These are phyloP conservation scores for Pogostemon cablin DNA, from an alignment of 257 asterid species.

Conservation along the genomic window DNA sequence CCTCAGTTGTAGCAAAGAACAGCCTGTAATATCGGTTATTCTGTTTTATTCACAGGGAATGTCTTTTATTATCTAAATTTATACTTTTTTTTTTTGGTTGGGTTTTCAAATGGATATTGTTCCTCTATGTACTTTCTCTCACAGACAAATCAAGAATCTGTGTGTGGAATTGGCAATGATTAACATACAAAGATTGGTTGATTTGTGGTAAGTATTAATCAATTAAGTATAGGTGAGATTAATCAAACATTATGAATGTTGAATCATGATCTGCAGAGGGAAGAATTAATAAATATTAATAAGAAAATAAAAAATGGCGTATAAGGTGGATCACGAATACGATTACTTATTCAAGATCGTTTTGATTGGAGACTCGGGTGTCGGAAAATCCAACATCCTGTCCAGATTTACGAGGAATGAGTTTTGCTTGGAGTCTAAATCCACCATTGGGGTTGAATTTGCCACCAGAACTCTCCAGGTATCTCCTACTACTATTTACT, in stretches of 20 bases:
- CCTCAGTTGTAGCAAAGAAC: constrained; percentile 25
- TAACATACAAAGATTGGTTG: constrained; percentile 30
- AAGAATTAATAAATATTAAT: constrained; percentile 15
- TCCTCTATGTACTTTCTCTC: constrained; percentile 28
- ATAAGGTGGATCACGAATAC: constrained; percentile 53
- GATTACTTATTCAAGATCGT: constrained; percentile 56
- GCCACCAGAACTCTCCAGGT: constrained; percentile 57
- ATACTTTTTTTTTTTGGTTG: background rate
- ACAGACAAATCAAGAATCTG: constrained; percentile 29
- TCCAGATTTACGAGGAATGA: constrained; percentile 55
- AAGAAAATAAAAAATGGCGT: constrained; percentile 38
- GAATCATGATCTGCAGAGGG: constrained; percentile 30
- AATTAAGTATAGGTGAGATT: too few relatives aligned
- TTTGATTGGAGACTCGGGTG: constrained; percentile 48
- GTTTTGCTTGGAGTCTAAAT: constrained; percentile 52
- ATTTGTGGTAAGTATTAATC: constrained; percentile 34
- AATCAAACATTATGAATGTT: background rate
- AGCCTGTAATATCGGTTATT: constrained; percentile 31
- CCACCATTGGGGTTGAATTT: constrained; percentile 56
- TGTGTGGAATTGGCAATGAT: constrained; percentile 22
- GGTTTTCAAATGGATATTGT: constrained; percentile 18
- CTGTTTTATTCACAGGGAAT: constrained; percentile 30
- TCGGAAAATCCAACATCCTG: constrained; percentile 48
- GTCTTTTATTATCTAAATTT: background rate
- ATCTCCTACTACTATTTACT: background rate